phyloP scores from a whole-genome alignment of 768 basidiomycete species.

The Coprinopsis marcescibilis region DNA sequence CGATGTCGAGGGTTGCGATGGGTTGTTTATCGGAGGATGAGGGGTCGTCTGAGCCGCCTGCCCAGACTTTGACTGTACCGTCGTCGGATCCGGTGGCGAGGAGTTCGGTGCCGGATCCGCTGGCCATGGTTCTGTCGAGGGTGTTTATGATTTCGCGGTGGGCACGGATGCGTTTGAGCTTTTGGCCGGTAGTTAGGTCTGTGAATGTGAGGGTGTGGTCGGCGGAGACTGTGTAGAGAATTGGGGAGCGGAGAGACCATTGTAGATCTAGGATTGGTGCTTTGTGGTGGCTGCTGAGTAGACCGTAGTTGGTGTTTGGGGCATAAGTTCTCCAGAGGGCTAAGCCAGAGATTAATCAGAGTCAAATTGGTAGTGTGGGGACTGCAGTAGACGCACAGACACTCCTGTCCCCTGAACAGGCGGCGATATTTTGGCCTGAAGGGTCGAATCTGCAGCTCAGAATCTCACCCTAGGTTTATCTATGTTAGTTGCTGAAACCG shows the following conservation, averaged over 20 bases:
- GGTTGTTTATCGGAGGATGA: constrained; percentile 61
- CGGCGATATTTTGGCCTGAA: constrained; percentile 89
- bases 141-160: constrained; percentile 90
- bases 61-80: constrained; percentile 88
- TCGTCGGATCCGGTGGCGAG: constrained; percentile 89
- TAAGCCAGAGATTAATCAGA: constrained; percentile 20
- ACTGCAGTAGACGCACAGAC: constrained; percentile 59
- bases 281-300: constrained; percentile 79
- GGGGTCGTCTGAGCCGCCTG: constrained; percentile 78
- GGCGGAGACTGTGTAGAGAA: constrained; percentile 81
- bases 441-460: constrained; percentile 91
- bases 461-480: constrained; percentile 51
- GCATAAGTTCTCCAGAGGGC: constrained; percentile 89
- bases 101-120: constrained; percentile 80
- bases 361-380: neutral
- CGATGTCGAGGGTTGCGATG: constrained; percentile 76
- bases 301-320: constrained; percentile 89
- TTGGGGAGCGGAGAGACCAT: constrained; percentile 73
- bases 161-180: constrained; percentile 75
- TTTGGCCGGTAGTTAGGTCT: constrained; percentile 80
- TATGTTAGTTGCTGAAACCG: neutral
- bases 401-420: constrained; percentile 83
- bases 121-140: constrained; percentile 80
- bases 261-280: constrained; percentile 90
- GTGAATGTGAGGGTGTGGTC: constrained; percentile 78